Evolutionary conservation across 805 yeast genomes (phyloP).

Genomic region (Gaillardinia entomophila): DNA sequence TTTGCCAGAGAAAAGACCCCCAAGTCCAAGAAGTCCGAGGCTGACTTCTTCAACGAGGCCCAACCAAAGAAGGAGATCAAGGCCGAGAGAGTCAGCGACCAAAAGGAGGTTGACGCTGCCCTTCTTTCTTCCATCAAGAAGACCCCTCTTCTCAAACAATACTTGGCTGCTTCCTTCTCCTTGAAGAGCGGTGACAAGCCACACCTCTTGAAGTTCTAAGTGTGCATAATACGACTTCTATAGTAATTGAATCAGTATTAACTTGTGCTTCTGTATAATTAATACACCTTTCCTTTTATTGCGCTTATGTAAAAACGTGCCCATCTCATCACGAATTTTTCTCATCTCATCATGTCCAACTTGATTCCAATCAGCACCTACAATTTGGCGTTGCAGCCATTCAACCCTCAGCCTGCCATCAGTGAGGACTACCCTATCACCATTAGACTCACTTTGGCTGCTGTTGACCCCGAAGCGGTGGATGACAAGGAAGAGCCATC

Average conservation of each 20-base stretch:
- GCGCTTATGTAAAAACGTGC: too few relatives aligned
- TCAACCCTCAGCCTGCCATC: constrained; percentile 80
- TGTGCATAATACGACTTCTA: constrained; percentile 1
- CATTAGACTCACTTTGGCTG: constrained; percentile 89
- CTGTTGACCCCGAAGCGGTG: constrained; percentile 84
- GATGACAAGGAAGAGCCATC: constrained; percentile 82
- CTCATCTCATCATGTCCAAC: constrained; percentile 47
- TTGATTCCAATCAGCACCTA: constrained; percentile 82
- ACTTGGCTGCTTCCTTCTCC: constrained; percentile 92
- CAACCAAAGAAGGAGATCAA: constrained; percentile 78
- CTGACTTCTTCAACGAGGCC: constrained; percentile 81
- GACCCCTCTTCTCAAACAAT: constrained; percentile 95
- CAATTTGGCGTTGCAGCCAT: constrained; percentile 82
- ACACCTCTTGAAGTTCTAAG: constrained; percentile 93
- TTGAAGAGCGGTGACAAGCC: constrained; percentile 98
- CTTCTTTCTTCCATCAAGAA: constrained; percentile 91
- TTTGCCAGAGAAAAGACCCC: constrained; percentile 92
- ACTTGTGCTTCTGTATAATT: neutral
- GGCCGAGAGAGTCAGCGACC: constrained; percentile 94
- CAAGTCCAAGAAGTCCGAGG: constrained; percentile 81
- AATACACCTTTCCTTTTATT: constrained; percentile 2
- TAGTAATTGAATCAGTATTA: neutral
- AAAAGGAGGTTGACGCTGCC: constrained; percentile 90
- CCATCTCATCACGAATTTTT: constrained; percentile 8
- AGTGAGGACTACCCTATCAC: constrained; percentile 85